phyloP scores from a whole-genome alignment of 208 protist genomes.

The Leishmania turanica region DNA sequence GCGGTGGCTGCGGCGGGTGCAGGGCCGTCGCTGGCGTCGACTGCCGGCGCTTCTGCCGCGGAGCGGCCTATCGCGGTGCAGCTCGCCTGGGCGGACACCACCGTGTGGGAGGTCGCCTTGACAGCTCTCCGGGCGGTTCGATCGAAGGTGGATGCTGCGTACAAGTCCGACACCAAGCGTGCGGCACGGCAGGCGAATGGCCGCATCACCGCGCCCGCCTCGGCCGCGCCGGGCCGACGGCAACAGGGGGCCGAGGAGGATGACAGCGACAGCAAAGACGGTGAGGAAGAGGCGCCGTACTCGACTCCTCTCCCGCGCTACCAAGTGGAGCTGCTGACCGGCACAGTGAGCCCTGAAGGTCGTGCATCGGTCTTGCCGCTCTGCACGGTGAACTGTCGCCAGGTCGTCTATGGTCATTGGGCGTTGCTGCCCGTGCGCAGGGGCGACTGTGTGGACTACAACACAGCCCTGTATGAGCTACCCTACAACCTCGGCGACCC shows the following conservation, averaged over 20 bases:
- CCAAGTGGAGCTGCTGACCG: conserved; percentile 46
- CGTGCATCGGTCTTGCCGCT: conserved; percentile 42
- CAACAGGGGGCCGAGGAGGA: neutral
- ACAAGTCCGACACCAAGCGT: neutral
- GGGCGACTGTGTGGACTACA: conserved; percentile 31
- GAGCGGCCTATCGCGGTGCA: conserved; percentile 37
- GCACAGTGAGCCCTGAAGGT: conserved; percentile 43
- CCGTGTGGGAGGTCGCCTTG: conserved; percentile 44
- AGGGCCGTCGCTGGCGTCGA: neutral
- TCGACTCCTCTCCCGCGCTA: conserved; percentile 39
- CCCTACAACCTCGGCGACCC: conserved; percentile 63
- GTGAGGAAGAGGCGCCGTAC: conserved; percentile 22
- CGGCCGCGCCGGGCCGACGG: neutral
- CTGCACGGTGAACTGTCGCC: conserved; percentile 55
- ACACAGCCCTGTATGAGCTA: conserved; percentile 42
- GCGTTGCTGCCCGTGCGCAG: conserved; percentile 39
- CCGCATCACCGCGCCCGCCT: neutral
- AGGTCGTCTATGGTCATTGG: conserved; percentile 39
- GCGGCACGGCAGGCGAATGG: neutral
- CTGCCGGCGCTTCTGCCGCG: neutral
- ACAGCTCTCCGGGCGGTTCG: conserved; percentile 39
- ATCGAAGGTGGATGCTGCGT: conserved; percentile 24
- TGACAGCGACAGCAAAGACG: neutral
- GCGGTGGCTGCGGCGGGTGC: neutral
- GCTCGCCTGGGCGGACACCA: conserved; percentile 65